phyloP scores from a whole-genome alignment of 148 eudicot genomes.

The Agrostemma githago region DNA sequence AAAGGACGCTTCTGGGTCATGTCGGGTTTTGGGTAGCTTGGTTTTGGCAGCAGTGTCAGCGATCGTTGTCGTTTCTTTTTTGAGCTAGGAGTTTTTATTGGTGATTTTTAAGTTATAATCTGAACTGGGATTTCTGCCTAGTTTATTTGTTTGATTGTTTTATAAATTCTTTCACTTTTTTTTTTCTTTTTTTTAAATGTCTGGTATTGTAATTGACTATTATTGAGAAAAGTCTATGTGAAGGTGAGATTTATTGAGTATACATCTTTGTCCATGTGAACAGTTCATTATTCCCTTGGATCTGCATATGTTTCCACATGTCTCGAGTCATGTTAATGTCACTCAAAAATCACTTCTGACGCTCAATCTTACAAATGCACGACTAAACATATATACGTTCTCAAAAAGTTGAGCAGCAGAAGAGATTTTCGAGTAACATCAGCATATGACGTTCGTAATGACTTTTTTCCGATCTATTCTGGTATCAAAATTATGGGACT shows the following conservation, averaged over 20 bases:
- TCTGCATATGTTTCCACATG: background rate
- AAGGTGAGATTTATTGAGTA: slow-evolving; percentile 19
- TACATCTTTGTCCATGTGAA: background rate
- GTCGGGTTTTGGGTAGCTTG: slow-evolving; percentile 31
- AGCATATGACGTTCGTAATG: too few relatives aligned
- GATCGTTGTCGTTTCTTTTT: slow-evolving; percentile 34
- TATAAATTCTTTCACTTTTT: slow-evolving; percentile 28
- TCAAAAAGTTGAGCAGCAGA: too few relatives aligned
- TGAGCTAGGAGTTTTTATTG: slow-evolving; percentile 19
- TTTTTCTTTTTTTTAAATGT: background rate
- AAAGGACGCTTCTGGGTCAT: slow-evolving; percentile 30
- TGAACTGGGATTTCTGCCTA: slow-evolving; percentile 19
- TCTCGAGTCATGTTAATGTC: too few relatives aligned
- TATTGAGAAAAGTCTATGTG: slow-evolving; percentile 25
- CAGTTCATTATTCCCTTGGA: background rate
- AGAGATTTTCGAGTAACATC: too few relatives aligned
- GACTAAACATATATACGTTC: too few relatives aligned
- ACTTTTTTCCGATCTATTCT: too few relatives aligned
- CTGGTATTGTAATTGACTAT: slow-evolving; percentile 13
- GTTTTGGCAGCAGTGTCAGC: slow-evolving; percentile 39
- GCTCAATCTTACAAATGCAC: too few relatives aligned
- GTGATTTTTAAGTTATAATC: slow-evolving; percentile 27
- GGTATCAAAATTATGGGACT: too few relatives aligned
- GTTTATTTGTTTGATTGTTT: slow-evolving; percentile 39
- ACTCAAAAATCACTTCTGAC: too few relatives aligned